These are phyloP conservation scores for Huntiella moniliformis DNA, from an alignment of 2,329 filamentous ascomycete species.

Conservation along the genomic window DNA sequence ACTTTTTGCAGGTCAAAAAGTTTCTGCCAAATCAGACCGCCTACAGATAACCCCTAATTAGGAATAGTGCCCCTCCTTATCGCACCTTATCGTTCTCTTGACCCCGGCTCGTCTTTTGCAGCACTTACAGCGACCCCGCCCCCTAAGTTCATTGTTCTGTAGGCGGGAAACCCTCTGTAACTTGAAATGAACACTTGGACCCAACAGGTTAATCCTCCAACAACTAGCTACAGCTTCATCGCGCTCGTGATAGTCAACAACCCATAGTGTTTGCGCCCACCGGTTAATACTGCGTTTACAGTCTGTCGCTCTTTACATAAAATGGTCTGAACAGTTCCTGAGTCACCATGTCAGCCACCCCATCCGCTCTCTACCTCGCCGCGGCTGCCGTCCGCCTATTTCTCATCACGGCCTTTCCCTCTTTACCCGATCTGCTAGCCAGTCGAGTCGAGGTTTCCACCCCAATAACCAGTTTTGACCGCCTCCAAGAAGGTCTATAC, in stretches of 20 bases:
- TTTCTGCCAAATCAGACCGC: slow-evolving; percentile 13
- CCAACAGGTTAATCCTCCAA: too few species aligned
- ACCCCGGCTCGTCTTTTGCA: neutral
- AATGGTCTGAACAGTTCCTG: slow-evolving; percentile 10
- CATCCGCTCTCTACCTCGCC: slow-evolving; percentile 41
- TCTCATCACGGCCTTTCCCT: slow-evolving; percentile 65
- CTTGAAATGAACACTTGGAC: too few species aligned
- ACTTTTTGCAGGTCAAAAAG: slow-evolving; percentile 11
- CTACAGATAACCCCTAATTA: slow-evolving; percentile 8
- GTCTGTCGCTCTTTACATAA: slow-evolving; percentile 1
- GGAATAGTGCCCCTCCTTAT: slow-evolving; percentile 7
- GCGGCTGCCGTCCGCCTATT: slow-evolving; percentile 64
- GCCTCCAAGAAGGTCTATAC: slow-evolving; percentile 90
- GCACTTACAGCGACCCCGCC: neutral
- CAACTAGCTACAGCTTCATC: too few species aligned
- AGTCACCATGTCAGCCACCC: slow-evolving; percentile 10
- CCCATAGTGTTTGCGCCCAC: too few species aligned
- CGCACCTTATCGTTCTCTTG: neutral
- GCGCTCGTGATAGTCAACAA: too few species aligned
- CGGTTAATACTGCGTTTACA: neutral
- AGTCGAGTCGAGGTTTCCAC: slow-evolving; percentile 92
- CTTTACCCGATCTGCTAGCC: slow-evolving; percentile 66
- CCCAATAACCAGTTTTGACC: slow-evolving; percentile 93
- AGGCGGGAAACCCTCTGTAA: neutral
- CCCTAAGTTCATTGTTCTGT: neutral